phyloP scores from a whole-genome alignment of 208 protist species.

The Leishmania guyanensis region DNA sequence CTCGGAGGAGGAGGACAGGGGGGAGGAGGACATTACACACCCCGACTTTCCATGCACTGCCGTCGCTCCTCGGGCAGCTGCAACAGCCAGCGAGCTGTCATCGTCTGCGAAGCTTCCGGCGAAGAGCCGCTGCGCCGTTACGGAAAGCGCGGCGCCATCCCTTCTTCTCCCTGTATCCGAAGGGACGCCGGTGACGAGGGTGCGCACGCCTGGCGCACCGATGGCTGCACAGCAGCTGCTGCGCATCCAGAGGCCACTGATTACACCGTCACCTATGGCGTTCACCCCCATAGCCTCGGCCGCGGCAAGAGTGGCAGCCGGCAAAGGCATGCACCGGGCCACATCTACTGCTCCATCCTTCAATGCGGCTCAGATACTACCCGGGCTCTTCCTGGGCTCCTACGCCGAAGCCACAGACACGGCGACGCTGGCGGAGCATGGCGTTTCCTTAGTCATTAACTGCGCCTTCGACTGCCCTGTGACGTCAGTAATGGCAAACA shows the following conservation, averaged over 20 bases:
- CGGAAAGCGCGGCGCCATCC: neutral
- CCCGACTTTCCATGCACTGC: neutral
- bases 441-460: conserved; percentile 78
- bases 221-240: neutral
- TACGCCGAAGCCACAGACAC: conserved; percentile 50
- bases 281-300: neutral
- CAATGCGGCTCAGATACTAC: conserved; percentile 61
- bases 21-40: neutral
- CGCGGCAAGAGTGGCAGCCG: no score
- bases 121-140: neutral
- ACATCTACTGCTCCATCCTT: conserved; percentile 20
- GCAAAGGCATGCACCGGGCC: neutral
- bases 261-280: neutral
- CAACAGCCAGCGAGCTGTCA: neutral
- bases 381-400: conserved; percentile 67
- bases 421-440: conserved; percentile 35
- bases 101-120: neutral
- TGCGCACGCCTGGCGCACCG: neutral
- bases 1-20: conserved; percentile 8
- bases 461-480: conserved; percentile 62
- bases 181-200: neutral
- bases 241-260: neutral
- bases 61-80: neutral
- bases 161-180: neutral
- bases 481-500: conserved; percentile 38